Base-by-base conservation (phyloP, 129 eudicot species). In the Tagetes patula region DNA sequence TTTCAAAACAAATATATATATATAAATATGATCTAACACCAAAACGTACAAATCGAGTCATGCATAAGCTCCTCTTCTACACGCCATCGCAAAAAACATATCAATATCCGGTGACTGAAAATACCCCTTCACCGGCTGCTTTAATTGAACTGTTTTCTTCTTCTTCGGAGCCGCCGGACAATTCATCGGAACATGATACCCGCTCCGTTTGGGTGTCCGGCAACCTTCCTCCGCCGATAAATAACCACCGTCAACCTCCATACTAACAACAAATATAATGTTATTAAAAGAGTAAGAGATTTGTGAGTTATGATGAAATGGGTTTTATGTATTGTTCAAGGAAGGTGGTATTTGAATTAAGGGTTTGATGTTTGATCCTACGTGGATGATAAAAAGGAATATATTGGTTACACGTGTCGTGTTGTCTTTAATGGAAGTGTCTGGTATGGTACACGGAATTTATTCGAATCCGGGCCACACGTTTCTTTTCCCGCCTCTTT, bases 151-250 rank as follows among this genome's bases (percentile, higher is more conserved):
- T 67, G 77, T 37, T 72, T 77, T 84, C 82, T 88, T 84, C 82
- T 88, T 82, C 85, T 87, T 84, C 0, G 96, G 96, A 47, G 96
- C 84, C 64, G 85, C 84, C 12, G 96, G 96, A 43, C 96, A 88
- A 1, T 75, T 50, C 79, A 58, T 79, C 33, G 85, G 86, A 47
- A 63, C 83, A 49, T 62, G 47, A 52, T 9, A 39, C 27, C 70
- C 79, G 1, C 82, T 49, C 20, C 78, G 84, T 27, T 74, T 77
- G 8, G 96, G 96, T 11, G 96, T 88, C 73, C 73, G 74, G 74
- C 87, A 88, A 14, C 88, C 91, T 1, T 77, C 85, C 53, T 81
- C 86, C 70, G 53, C 75, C 77, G 67, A 79, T n/a, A 56, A 32
- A 45, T 72, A 82, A 67, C 79, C 79, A 38, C 79, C 77, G 30